Base-by-base conservation (phyloP, 352 stramenopile genomes). In the Aphanomyces stellatus region DNA sequence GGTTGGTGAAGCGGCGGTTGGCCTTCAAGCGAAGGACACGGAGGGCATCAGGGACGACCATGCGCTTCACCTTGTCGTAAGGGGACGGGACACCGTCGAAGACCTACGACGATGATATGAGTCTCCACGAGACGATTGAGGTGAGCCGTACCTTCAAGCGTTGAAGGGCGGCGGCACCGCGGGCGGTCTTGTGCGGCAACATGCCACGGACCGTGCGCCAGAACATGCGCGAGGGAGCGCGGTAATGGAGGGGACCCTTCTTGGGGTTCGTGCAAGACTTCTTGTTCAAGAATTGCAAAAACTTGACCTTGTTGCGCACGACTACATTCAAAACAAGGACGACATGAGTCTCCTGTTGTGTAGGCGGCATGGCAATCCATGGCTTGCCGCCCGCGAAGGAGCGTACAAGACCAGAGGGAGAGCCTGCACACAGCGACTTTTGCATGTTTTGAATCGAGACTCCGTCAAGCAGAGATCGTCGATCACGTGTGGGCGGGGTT, bases 31-130 rank as follows among this genome's bases (percentile, higher is more conserved):
- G 88, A 48, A 98, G 77, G 56, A 96, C 88, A 69, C 85, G 84
- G 72, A 99, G 91, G 49, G 97, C 97, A 48, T 96, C 93, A 31
- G 97, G 96, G 65, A 99, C 92, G 37, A 99, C 96, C 81, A 99
- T 96, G 48, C 96, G 88, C 93, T 99, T 99, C 85, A 98, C 88
- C 87, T 99, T 99, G 84, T 99, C 95, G 79, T 98, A 99, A 55
- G 95, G 96, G 65, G 94, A 87, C 63, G 97, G 97, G 70, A 99
- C 98, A 76, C 97, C 97, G 74, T 99, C 97, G 73, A 99, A 99
- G 64, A 93, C 93, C 78, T 97, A 65, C 51, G n/a, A 31, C 34
- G 4, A 35, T 46, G 7, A 64, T n/a, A n/a, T n/a, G n/a, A n/a
- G n/a, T n/a, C n/a, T n/a, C n/a, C n/a, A n/a, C n/a, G n/a, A n/a